A percentile compares a stretch with the other conserved stretches of the same genome.
Conservation (phyloP, 2,329 filamentous ascomycete genomes). For the Hypomyces perniciosus region DNA sequence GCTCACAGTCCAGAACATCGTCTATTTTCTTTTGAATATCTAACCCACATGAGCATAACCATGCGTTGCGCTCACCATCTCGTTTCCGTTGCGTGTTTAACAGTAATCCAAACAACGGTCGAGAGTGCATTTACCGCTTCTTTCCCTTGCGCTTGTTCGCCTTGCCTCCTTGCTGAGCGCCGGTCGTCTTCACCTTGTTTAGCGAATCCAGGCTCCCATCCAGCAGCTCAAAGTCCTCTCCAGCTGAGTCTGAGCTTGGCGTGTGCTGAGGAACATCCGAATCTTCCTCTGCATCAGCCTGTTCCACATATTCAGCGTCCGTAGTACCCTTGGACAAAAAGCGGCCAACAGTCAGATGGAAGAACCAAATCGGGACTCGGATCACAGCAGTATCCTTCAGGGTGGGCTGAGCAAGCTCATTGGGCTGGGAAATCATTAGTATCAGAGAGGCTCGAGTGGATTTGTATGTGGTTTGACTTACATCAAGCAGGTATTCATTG, state of each 20-base stretch:
- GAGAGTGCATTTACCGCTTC: conserved; percentile 8
- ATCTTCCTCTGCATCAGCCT: conserved; percentile 37
- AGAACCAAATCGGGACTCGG: conserved; percentile 70
- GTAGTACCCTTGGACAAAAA: conserved; percentile 36
- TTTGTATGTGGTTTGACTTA: conserved; percentile 41
- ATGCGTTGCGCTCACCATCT: too few relatives aligned
- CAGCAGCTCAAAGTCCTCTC: conserved; percentile 57
- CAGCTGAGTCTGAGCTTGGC: conserved; percentile 51
- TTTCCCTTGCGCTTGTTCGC: conserved; percentile 28
- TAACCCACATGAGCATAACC: neutral
- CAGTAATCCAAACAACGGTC: neutral
- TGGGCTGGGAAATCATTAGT: conserved; percentile 46
- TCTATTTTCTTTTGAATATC: too few relatives aligned
- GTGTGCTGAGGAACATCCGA: conserved; percentile 47
- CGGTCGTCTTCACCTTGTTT: conserved; percentile 44
- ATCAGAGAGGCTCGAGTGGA: neutral
- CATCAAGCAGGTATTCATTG: conserved; percentile 80
- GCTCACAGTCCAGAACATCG: too few relatives aligned
- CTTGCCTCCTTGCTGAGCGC: conserved; percentile 39
- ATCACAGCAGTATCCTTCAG: conserved; percentile 77
- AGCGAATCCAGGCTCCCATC: conserved; percentile 56
- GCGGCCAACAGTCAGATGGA: conserved; percentile 49
- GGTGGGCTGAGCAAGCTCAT: conserved; percentile 72
- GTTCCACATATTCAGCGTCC: conserved; percentile 31
- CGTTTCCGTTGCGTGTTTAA: neutral